phyloP scores from a whole-genome alignment of 345 rosid species.

The Alliaria petiolata region DNA sequence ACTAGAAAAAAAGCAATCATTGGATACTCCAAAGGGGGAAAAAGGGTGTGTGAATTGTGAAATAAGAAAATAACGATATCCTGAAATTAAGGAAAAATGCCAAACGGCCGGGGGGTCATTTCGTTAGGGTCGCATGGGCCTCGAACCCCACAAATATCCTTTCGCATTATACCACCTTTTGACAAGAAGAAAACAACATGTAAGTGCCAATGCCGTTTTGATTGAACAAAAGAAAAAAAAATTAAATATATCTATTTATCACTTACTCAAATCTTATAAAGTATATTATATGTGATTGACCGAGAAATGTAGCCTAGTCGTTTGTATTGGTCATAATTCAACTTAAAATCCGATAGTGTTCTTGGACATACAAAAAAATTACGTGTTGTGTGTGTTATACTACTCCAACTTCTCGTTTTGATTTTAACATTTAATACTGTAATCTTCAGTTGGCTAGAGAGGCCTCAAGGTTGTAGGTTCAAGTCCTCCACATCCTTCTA shows the following conservation, averaged over 20 bases:
- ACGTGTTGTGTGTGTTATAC: too few species aligned
- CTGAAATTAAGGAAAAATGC: conserved; percentile 26
- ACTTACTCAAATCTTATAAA: background rate
- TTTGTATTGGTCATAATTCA: too few species aligned
- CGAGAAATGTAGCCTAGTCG: too few species aligned
- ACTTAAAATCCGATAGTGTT: too few species aligned
- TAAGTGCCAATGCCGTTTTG: too few species aligned
- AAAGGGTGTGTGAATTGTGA: background rate
- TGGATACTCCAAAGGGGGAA: conserved; percentile 27
- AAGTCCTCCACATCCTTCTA: too few species aligned
- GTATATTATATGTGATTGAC: too few species aligned
- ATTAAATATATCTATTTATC: background rate
- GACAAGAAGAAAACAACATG: too few species aligned
- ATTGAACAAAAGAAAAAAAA: background rate
- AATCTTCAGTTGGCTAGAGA: too few species aligned
- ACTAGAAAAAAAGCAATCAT: conserved; percentile 28
- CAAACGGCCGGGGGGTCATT: conserved; percentile 18
- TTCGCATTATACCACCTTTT: background rate
- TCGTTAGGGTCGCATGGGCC: conserved; percentile 24
- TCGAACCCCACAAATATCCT: conserved; percentile 30
- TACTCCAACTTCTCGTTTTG: background rate
- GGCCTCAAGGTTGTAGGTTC: too few species aligned
- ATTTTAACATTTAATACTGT: background rate
- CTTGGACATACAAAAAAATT: too few species aligned
- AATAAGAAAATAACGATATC: background rate